These are phyloP conservation scores for Trichaptum fuscoviolaceum DNA, from an alignment of 768 basidiomycete genomes.

Conservation along the genomic window DNA sequence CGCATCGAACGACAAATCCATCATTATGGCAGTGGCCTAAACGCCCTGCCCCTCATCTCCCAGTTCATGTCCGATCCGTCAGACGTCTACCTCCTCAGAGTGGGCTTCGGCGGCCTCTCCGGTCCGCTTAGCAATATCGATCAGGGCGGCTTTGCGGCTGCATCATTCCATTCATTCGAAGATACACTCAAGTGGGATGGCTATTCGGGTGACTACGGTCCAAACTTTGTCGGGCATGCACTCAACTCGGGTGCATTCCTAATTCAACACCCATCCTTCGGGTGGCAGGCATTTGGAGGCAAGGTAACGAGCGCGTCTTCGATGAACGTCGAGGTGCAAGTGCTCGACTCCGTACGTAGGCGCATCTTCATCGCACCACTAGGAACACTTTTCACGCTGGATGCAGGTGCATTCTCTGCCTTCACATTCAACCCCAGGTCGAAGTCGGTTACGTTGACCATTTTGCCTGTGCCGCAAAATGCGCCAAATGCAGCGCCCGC, in stretches of 20 bases:
- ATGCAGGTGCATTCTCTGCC: slow-evolving; percentile 46
- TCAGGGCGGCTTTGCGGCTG: slow-evolving; percentile 50
- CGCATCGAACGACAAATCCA: slow-evolving; percentile 54
- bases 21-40: slow-evolving; percentile 53
- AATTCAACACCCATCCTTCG: slow-evolving; percentile 50
- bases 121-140: slow-evolving; percentile 53
- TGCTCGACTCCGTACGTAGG: slow-evolving; percentile 43
- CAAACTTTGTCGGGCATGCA: slow-evolving; percentile 50
- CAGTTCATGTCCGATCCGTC: slow-evolving; percentile 42
- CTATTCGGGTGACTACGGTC: slow-evolving; percentile 57
- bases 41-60: slow-evolving; percentile 48
- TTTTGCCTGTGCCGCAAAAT: slow-evolving; percentile 35
- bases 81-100: slow-evolving; percentile 46
- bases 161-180: slow-evolving; percentile 56
- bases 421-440: slow-evolving; percentile 36
- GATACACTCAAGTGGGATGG: slow-evolving; percentile 55
- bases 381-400: slow-evolving; percentile 39
- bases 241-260: slow-evolving; percentile 42
- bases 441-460: slow-evolving; percentile 34
- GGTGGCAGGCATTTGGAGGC: slow-evolving; percentile 57
- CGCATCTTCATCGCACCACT: slow-evolving; percentile 48
- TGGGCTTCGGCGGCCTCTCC: slow-evolving; percentile 45
- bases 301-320: slow-evolving; percentile 34
- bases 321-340: slow-evolving; percentile 37
- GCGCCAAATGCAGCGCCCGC: slow-evolving; percentile 38